Conservation (phyloP, 2,329 filamentous ascomycete species). For the Chaetothyriales sp. region DNA sequence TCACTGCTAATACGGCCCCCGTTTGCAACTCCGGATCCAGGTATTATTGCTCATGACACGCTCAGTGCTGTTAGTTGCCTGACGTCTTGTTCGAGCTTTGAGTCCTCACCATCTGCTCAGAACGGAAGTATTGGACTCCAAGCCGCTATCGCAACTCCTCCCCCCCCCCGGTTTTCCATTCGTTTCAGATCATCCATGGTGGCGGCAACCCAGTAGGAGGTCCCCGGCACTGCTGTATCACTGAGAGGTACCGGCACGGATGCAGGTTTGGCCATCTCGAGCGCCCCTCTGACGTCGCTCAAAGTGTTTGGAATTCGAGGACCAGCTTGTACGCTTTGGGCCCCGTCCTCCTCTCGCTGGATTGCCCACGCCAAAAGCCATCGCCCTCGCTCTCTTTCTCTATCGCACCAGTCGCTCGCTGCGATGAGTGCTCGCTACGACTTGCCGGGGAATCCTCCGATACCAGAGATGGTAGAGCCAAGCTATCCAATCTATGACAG, state of each 20-base stretch:
- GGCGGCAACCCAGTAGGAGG: neutral
- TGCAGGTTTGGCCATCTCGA: neutral
- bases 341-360: too few species aligned
- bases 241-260: neutral
- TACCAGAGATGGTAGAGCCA: conserved; percentile 12
- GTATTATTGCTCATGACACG: neutral
- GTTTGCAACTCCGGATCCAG: neutral
- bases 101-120: neutral
- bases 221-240: neutral
- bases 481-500: conserved; percentile 13
- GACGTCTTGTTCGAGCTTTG: neutral
- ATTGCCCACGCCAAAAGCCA: neutral
- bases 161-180: neutral
- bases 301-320: neutral
- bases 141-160: neutral
- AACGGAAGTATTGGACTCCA: neutral
- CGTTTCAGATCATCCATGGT: neutral
- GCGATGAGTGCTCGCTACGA: conserved; percentile 17
- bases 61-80: neutral
- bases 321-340: too few species aligned
- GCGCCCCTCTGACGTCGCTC: neutral
- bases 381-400: neutral
- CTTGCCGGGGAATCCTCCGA: conserved; percentile 13
- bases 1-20: neutral
- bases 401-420: neutral